Percentiles rank a stretch among this genome's conserved stretches.
Evolutionary conservation across 1,284 basidiomycete species (phyloP).

Genomic region (Microbotryomycetes sp.): DNA sequence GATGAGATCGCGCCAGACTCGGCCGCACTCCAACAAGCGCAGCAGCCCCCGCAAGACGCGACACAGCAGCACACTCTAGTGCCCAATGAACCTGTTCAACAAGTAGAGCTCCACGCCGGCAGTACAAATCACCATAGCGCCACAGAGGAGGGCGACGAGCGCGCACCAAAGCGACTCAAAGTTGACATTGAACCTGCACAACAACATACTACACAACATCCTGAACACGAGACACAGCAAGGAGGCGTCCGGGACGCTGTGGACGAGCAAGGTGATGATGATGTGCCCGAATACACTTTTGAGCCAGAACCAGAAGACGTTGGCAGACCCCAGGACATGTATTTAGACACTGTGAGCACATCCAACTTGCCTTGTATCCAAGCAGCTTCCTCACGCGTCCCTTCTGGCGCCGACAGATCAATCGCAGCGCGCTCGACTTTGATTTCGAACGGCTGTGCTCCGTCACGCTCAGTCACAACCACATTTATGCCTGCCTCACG

Average conservation of each 20-base stretch:
- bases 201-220: neutral
- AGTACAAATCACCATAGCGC: neutral
- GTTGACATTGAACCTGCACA: neutral
- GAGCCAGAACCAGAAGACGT: slow-evolving; percentile 43
- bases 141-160: slow-evolving; percentile 4
- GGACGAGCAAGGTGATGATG: slow-evolving; percentile 38
- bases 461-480: slow-evolving; percentile 90
- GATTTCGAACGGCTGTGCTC: slow-evolving; percentile 99
- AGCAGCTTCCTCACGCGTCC: neutral
- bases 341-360: slow-evolving; percentile 78
- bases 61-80: neutral
- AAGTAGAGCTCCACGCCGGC: neutral
- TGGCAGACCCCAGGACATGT: slow-evolving; percentile 57
- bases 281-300: slow-evolving; percentile 18
- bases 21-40: neutral
- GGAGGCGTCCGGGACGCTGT: neutral
- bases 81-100: no score
- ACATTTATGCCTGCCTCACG: slow-evolving; percentile 94
- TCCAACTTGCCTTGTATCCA: neutral
- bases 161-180: slow-evolving; percentile 8
- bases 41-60: neutral
- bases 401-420: slow-evolving; percentile 57
- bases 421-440: slow-evolving; percentile 83
- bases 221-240: neutral
- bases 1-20: neutral